Conservation (phyloP, 208 protist species). For the Angomonas ambiguus region DNA sequence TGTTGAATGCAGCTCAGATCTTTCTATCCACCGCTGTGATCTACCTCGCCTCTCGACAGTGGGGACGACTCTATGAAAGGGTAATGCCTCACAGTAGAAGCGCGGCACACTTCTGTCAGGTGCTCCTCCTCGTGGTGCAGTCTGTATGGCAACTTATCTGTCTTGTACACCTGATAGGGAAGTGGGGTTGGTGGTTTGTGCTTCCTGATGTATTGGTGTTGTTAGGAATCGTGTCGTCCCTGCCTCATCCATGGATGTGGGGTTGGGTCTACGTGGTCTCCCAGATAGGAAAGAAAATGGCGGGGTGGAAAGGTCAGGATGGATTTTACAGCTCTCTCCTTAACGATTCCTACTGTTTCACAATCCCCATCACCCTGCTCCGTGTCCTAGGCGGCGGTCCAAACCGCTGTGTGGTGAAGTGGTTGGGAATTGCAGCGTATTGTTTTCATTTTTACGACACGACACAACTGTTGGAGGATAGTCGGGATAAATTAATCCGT, state of each 20-base stretch:
- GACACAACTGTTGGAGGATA: neutral
- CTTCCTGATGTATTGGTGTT: neutral
- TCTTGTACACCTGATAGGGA: too few relatives aligned
- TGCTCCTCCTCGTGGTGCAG: too few relatives aligned
- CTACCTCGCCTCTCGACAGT: too few relatives aligned
- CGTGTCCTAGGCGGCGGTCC: neutral
- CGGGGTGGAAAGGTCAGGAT: neutral
- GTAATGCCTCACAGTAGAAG: too few relatives aligned
- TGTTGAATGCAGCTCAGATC: too few relatives aligned
- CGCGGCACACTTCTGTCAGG: too few relatives aligned
- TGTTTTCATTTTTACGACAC: neutral
- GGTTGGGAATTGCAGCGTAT: neutral
- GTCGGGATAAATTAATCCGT: neutral
- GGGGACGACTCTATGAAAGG: too few relatives aligned
- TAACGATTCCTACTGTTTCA: neutral
- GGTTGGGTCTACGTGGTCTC: neutral
- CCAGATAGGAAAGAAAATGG: neutral
- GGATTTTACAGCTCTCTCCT: too few relatives aligned
- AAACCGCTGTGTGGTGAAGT: neutral
- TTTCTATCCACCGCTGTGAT: too few relatives aligned
- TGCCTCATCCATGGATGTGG: neutral
- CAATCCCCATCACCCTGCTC: neutral
- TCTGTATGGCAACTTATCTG: too few relatives aligned
- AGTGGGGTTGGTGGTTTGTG: neutral
- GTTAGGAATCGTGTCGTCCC: neutral